Evolutionary conservation across 805 yeast species (phyloP), one percentile per base, ranked within the genome.

Genomic region (Grigorovia yakushimaensis): DNA sequence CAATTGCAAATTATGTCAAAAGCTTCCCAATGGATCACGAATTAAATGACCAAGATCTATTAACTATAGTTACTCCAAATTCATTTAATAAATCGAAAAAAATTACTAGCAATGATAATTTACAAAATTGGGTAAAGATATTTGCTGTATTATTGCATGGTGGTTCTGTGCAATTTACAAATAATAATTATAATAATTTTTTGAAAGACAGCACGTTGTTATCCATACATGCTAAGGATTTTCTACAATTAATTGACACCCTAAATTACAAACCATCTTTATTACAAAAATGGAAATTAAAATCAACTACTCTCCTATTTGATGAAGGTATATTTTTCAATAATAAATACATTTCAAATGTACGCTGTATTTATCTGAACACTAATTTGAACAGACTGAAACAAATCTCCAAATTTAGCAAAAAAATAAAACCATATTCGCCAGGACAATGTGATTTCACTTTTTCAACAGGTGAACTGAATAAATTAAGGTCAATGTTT

Each of bases 1-100:
- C 79, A 6, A 63, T 74, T 33, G 78, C 84, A 2, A 69, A 83
- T 1, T 66, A 74, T 21, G 65, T 71, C 4, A 67, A 61, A 37
- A 53, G 58, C 0, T 58, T 67, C 13, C 70, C 73, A 15, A 42
- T 65, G 8, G 68, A 60, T 10, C 64, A 71, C 39, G 75, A 71
- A 43, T 43, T 73, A 23, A 56, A 57, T 27, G 33, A 51, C 15
- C 48, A 53, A 13, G 69, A 73, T 50, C 45, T 52, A 46, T 37
- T 70, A n/a, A 47, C 63, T 1, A 59, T 66, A 2, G 58, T 62
- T 27, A 15, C 9, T 10, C 9, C 33, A 10, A 15, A 15, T 7
- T 10, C 33, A 27, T 27, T 27, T 27, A 27, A 15, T 15, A 27
- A 27, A 7, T 27, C 13, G 33, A 27, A 27, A 27, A 27, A 27